phyloP scores from a whole-genome alignment of 331 rosid species.

The Quercus phellos region DNA sequence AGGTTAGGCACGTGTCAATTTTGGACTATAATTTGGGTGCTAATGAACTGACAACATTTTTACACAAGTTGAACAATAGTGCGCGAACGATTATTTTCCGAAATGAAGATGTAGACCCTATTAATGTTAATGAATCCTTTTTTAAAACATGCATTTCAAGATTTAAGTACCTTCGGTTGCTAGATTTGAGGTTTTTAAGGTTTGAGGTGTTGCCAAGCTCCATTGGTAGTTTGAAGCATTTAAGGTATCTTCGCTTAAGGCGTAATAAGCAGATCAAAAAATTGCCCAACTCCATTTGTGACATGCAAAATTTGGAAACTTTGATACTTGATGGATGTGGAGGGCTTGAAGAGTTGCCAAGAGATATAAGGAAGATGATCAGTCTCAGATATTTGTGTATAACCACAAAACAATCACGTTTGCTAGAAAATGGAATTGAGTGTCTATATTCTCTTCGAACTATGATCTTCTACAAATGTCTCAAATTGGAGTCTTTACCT shows the following conservation, averaged over 20 bases:
- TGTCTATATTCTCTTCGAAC: conserved; percentile 13
- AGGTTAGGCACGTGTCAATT: conserved; percentile 11
- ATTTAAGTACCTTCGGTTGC: conserved; percentile 9
- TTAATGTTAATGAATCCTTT: neutral
- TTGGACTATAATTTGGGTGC: neutral
- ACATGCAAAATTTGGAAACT: conserved; percentile 18
- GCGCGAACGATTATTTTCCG: conserved; percentile 24
- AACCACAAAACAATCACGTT: conserved; percentile 13
- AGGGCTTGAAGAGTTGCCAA: conserved; percentile 7
- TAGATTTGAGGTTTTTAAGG: conserved; percentile 16
- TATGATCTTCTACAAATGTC: neutral
- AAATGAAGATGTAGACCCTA: neutral
- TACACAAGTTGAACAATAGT: neutral
- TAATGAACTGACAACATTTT: neutral
- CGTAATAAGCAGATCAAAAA: neutral
- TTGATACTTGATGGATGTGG: conserved; percentile 7
- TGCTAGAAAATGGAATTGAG: conserved; percentile 12
- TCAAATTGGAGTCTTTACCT: conserved; percentile 11
- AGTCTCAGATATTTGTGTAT: conserved; percentile 18
- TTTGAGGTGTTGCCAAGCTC: neutral
- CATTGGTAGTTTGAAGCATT: conserved; percentile 22
- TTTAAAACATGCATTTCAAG: neutral
- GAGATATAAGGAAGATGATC: neutral
- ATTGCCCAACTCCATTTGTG: conserved; percentile 1
- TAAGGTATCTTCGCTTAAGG: conserved; percentile 13